phyloP scores from a whole-genome alignment of 1,284 basidiomycete species.

The Ustilago sp. region DNA sequence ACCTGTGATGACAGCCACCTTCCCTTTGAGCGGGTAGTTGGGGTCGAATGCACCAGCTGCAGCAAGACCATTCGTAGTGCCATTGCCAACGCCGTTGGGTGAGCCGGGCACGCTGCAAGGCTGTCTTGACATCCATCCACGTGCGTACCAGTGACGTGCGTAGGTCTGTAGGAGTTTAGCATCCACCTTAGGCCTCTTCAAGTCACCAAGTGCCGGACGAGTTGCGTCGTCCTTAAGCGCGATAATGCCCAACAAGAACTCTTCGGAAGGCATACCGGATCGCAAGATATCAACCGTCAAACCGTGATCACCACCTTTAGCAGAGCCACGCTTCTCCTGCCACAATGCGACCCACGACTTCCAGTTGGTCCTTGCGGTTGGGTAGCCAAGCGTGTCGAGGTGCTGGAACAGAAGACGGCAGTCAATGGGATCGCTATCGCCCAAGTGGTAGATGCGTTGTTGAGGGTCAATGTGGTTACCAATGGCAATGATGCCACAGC shows the following conservation, averaged over 20 bases:
- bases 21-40: slow-evolving; percentile 55
- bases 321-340: slow-evolving; percentile 57
- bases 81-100: slow-evolving; percentile 25
- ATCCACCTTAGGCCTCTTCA: slow-evolving; percentile 61
- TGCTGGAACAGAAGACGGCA: slow-evolving; percentile 58
- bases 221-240: slow-evolving; percentile 66
- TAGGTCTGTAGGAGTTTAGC: slow-evolving; percentile 62
- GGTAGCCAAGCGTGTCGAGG: slow-evolving; percentile 62
- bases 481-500: slow-evolving; percentile 63
- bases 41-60: slow-evolving; percentile 35
- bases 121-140: slow-evolving; percentile 63
- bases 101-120: slow-evolving; percentile 37
- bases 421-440: slow-evolving; percentile 62
- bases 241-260: slow-evolving; percentile 56
- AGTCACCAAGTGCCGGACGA: slow-evolving; percentile 39
- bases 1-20: slow-evolving; percentile 70
- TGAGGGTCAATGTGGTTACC: slow-evolving; percentile 54
- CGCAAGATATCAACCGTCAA: slow-evolving; percentile 65
- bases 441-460: slow-evolving; percentile 65
- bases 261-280: slow-evolving; percentile 64
- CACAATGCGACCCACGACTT: slow-evolving; percentile 65
- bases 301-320: slow-evolving; percentile 51
- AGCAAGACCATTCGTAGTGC: slow-evolving; percentile 17
- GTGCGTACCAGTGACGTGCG: slow-evolving; percentile 64
- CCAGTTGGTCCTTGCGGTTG: slow-evolving; percentile 58